Evolutionary conservation across 768 basidiomycete species (phyloP), one percentile per base, ranked within the genome.

Genomic region (Suillus subluteus): DNA sequence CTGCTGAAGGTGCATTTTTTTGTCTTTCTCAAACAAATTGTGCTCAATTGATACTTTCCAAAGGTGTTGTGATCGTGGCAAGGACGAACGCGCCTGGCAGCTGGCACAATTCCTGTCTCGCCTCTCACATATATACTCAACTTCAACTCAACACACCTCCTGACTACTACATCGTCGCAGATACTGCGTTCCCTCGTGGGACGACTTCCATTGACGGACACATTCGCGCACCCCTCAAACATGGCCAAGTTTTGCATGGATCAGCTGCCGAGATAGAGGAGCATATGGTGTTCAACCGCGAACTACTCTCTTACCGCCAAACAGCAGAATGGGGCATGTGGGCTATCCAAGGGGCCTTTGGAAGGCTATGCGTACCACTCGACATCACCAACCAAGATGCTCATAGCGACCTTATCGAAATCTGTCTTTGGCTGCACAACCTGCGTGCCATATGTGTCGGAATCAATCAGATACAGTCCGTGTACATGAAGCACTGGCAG

Each of bases 261-360:
- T 63, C 69, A 43, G 32, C 32, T 15, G 58, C 65, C 12, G 71
- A 77, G 37, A 71, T 73, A 11, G 69, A 70, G 7, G 67, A 73
- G 30, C 23, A 68, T 0, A 55, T 80, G 38, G 69, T 48, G 1
- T 79, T 77, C 61, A 75, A 85, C 69, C 58, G 73, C 0, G 70
- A 86, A 66, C 76, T 86, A 0, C 71, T 86, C 0, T 83, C 81
- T 4, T 84, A 73, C 66, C 69, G 79, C 1, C 85, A 87, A 70
- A 81, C 84, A 0, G 83, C 83, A 13, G 83, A 86, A 68, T 87
- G 84, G 85, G 84, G 84, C 0, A 85, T 81, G 76, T 74, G 75
- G 0, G 66, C 73, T 5, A 62, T 86, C 8, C 83, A 84, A 67
- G 82, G 82, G 3, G 80, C 81, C 1, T 86, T 84, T 75, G 81